Conservation (phyloP, 75 land plant species). For the Cupressus sempervirens region DNA sequence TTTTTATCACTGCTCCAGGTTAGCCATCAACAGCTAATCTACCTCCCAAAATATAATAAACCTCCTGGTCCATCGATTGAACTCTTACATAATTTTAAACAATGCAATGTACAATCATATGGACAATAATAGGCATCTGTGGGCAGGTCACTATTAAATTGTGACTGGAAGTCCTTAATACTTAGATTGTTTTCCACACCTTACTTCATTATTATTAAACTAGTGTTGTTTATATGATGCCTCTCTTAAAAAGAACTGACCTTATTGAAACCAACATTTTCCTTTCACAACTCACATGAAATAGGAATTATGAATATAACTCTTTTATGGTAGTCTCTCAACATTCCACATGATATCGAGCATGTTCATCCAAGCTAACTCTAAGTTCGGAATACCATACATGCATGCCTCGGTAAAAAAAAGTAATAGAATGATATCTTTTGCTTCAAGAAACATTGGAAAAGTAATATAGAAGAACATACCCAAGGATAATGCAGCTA, state of each 20-base stretch:
- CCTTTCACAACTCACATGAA: neutral
- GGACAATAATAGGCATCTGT: neutral
- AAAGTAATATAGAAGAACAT: conserved; percentile 7
- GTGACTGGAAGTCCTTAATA: neutral
- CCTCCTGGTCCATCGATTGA: too few species aligned
- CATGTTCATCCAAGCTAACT: neutral
- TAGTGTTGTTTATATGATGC: neutral
- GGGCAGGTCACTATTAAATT: neutral
- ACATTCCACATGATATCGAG: neutral
- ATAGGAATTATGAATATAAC: neutral
- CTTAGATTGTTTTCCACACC: neutral
- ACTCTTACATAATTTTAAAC: neutral
- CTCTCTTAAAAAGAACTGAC: neutral
- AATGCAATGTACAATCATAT: neutral
- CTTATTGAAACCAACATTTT: neutral
- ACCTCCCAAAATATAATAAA: too few species aligned
- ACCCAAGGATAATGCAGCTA: conserved; percentile 77
- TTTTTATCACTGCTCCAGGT: too few species aligned
- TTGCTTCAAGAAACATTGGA: neutral
- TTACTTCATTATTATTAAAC: neutral
- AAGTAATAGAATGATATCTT: neutral
- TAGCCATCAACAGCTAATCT: too few species aligned
- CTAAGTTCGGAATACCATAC: neutral
- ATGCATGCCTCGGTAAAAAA: neutral
- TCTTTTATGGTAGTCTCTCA: neutral